Evolutionary conservation across 805 yeast genomes (phyloP).

Genomic region (Gaillardinia entomophila): DNA sequence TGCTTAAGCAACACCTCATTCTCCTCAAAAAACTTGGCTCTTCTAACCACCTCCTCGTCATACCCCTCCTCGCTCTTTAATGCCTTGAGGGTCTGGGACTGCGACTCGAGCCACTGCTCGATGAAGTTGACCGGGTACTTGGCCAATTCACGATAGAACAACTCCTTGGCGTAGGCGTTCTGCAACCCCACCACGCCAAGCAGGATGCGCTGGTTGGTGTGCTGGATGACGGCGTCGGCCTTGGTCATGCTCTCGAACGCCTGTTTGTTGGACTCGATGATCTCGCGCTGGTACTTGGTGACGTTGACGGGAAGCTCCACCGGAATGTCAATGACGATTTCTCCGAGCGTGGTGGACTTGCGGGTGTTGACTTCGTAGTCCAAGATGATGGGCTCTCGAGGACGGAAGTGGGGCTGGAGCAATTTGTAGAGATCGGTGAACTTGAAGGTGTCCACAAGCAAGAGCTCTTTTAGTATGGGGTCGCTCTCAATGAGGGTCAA

Average conservation of each 20-base stretch:
- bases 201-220: constrained; percentile 37
- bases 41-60: constrained; percentile 83
- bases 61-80: constrained; percentile 86
- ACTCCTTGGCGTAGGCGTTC: constrained; percentile 59
- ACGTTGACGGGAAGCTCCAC: constrained; percentile 35
- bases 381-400: constrained; percentile 73
- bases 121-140: constrained; percentile 75
- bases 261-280: constrained; percentile 29
- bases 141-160: constrained; percentile 69
- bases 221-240: constrained; percentile 39
- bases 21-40: constrained; percentile 72
- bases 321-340: constrained; percentile 67
- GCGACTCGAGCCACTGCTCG: constrained; percentile 69
- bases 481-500: constrained; percentile 35
- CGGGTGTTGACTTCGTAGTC: constrained; percentile 75
- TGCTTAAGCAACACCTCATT: constrained; percentile 63
- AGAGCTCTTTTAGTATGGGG: constrained; percentile 39
- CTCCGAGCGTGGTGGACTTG: constrained; percentile 74
- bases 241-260: constrained; percentile 39
- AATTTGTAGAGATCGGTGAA: constrained; percentile 70
- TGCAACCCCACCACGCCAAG: constrained; percentile 49
- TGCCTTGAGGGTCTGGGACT: constrained; percentile 78
- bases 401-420: constrained; percentile 64
- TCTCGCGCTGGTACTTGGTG: constrained; percentile 31
- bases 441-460: constrained; percentile 49